A percentile compares a stretch with the other conserved stretches of the same genome.
Evolutionary conservation across 768 basidiomycete species (phyloP).

Genomic region (Kwoniella dendrophila): DNA sequence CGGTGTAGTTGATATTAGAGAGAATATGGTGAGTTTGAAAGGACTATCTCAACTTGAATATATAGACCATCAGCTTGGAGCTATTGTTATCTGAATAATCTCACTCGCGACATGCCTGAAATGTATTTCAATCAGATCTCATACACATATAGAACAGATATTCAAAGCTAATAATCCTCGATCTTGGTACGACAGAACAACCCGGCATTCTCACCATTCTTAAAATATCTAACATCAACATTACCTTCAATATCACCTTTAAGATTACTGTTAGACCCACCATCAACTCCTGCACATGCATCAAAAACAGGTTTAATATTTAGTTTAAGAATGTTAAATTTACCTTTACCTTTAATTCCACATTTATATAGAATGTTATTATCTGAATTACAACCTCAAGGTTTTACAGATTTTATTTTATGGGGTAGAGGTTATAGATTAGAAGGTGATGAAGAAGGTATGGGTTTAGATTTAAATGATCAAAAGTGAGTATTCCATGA

Average conservation of each 20-base stretch:
- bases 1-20: conserved; percentile 76
- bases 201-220: conserved; percentile 69
- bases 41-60: too few species aligned
- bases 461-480: conserved; percentile 56
- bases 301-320: conserved; percentile 78
- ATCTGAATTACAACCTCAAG: conserved; percentile 77
- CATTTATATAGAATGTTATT: conserved; percentile 89
- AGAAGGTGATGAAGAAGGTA: conserved; percentile 70
- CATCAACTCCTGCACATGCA: conserved; percentile 47
- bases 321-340: conserved; percentile 87
- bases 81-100: too few species aligned
- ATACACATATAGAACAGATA: not conserved
- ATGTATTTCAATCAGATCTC: too few species aligned
- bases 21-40: conserved; percentile 62
- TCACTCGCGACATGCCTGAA: too few species aligned
- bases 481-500: conserved; percentile 1
- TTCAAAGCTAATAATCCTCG: not conserved
- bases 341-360: conserved; percentile 89
- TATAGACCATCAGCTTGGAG: too few species aligned
- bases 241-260: conserved; percentile 63
- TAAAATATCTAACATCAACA: conserved; percentile 69
- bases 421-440: conserved; percentile 78
- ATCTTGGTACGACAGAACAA: conserved; percentile 62
- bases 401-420: conserved; percentile 74
- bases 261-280: conserved; percentile 62